These are phyloP conservation scores for Prunus padus DNA, from an alignment of 306 rosid species.

Conservation along the genomic window DNA sequence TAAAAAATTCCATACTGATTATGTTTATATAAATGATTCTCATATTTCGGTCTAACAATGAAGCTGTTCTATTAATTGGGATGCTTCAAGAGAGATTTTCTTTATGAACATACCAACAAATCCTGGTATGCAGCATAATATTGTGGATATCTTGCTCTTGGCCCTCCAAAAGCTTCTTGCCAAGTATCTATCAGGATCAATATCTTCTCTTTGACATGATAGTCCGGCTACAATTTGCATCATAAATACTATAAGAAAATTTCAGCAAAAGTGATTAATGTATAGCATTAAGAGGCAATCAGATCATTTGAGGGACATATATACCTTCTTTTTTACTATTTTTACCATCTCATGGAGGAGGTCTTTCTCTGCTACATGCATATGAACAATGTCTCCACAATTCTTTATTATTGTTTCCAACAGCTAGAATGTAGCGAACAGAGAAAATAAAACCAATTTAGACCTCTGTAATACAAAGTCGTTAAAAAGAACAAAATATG, in stretches of 20 bases:
- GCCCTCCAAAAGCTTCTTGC: slow-evolving; percentile 99
- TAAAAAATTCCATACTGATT: neutral
- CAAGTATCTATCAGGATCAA: slow-evolving; percentile 83
- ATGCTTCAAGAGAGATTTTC: slow-evolving; percentile 6
- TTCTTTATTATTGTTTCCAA: slow-evolving; percentile 92
- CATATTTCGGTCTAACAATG: neutral
- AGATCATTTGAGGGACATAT: slow-evolving; percentile 24
- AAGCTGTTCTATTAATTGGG: neutral
- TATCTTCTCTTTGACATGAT: slow-evolving; percentile 90
- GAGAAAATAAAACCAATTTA: slow-evolving; percentile 44
- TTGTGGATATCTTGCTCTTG: slow-evolving; percentile 96
- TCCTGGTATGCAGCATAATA: slow-evolving; percentile 92
- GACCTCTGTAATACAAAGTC: slow-evolving; percentile 28
- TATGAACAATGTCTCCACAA: slow-evolving; percentile 96
- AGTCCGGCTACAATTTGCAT: slow-evolving; percentile 68
- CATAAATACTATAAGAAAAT: slow-evolving; percentile 37
- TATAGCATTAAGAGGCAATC: slow-evolving; percentile 23
- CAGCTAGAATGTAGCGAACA: slow-evolving; percentile 58
- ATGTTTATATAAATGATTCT: neutral
- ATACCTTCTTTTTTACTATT: slow-evolving; percentile 87
- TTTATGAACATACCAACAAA: slow-evolving; percentile 60
- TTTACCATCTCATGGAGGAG: slow-evolving; percentile 93
- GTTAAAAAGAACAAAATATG: slow-evolving; percentile 20
- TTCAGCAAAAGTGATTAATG: slow-evolving; percentile 16
- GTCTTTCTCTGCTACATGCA: slow-evolving; percentile 98